A percentile compares a stretch with the other conserved stretches of the same genome.
Evolutionary conservation across 1,284 basidiomycete species (phyloP).

Genomic region (Boletellus deceptivus): DNA sequence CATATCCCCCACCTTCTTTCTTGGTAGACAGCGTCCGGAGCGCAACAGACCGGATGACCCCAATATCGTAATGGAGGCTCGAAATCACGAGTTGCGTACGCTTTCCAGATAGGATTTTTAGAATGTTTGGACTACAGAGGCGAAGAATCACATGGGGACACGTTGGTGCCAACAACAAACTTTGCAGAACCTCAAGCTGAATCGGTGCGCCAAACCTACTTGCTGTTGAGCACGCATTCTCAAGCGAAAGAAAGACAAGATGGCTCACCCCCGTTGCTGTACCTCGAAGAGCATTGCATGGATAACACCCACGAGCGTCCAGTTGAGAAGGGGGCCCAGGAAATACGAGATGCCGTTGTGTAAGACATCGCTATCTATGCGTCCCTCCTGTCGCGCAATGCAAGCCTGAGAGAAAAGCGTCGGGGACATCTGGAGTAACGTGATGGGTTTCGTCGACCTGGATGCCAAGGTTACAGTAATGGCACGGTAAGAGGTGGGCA

Average conservation of each 20-base stretch:
- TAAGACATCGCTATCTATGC: constrained; percentile 63
- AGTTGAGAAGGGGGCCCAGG: constrained; percentile 65
- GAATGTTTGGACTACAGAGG: constrained; percentile 58
- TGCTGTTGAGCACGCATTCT: constrained; percentile 1
- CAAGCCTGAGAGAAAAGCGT: constrained; percentile 66
- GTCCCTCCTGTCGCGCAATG: constrained; percentile 42
- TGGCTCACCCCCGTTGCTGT: constrained; percentile 52
- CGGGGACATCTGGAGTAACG: constrained; percentile 62
- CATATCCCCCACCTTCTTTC: constrained; percentile 28
- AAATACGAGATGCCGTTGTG: constrained; percentile 78
- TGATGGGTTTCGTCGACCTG: constrained; percentile 69
- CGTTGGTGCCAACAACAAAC: constrained; percentile 55
- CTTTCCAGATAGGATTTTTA: constrained; percentile 48
- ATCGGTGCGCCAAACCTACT: constrained; percentile 37
- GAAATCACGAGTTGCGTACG: constrained; percentile 31
- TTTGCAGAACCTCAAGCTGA: constrained; percentile 64
- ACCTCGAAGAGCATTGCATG: constrained; percentile 62
- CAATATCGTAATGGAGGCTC: constrained; percentile 38
- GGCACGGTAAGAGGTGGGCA: background rate
- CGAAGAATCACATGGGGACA: constrained; percentile 65
- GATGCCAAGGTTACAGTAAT: constrained; percentile 4
- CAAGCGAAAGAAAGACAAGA: background rate
- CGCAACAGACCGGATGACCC: constrained; percentile 43
- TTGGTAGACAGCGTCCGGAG: constrained; percentile 42
- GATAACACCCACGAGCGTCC: constrained; percentile 75